These are phyloP conservation scores for Fusarium sp. DNA, from an alignment of 2,329 filamentous ascomycete genomes.

Conservation along the genomic window DNA sequence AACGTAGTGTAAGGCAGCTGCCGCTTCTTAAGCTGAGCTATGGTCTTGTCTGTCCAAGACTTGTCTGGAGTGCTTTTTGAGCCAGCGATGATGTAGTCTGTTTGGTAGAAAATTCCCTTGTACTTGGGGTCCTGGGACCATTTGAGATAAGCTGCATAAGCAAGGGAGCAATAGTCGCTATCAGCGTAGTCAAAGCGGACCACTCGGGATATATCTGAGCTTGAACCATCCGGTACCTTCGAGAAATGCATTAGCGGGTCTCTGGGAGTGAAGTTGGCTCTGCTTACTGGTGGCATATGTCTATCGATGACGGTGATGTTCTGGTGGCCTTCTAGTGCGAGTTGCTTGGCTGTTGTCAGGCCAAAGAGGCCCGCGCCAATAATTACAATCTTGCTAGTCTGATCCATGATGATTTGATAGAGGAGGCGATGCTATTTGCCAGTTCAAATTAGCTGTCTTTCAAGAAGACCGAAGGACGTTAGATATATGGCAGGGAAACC, in stretches of 20 bases:
- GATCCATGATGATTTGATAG: constrained; percentile 19
- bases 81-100: constrained; percentile 23
- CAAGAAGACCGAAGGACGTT: too few species aligned
- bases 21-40: constrained; percentile 23
- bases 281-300: constrained; percentile 50
- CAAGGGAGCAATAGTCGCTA: constrained; percentile 70
- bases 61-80: neutral
- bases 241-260: neutral
- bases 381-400: constrained; percentile 42
- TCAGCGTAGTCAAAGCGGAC: constrained; percentile 71
- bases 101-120: constrained; percentile 25
- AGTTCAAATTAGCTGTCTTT: neutral
- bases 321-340: constrained; percentile 48
- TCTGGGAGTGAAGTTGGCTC: neutral
- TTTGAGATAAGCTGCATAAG: constrained; percentile 46
- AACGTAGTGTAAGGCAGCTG: constrained; percentile 13
- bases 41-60: constrained; percentile 35
- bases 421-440: neutral
- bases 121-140: constrained; percentile 32
- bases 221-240: constrained; percentile 52
- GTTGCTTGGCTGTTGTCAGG: constrained; percentile 48
- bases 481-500: neutral
- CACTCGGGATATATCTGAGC: constrained; percentile 55
- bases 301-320: constrained; percentile 53
- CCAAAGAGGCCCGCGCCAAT: constrained; percentile 53